A percentile compares a stretch with the other conserved stretches of the same genome.
Evolutionary conservation across 1,284 basidiomycete species (phyloP).

Genomic region (Sphagnurus paluster): DNA sequence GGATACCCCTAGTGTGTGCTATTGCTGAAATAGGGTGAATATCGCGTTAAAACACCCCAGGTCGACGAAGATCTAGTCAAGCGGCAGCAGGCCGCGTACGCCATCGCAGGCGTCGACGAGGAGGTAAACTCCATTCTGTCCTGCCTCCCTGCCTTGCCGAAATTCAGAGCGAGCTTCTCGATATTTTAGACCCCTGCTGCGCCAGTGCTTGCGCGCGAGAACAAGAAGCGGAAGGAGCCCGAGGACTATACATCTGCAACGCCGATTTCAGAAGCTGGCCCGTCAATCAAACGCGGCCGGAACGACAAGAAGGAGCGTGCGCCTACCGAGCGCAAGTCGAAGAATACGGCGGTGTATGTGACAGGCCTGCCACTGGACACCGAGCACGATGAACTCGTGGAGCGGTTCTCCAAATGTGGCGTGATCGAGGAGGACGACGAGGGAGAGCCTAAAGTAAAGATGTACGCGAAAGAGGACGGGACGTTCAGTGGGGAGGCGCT

Average conservation of each 20-base stretch:
- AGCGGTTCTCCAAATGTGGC: constrained; percentile 88
- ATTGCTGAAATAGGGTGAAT: background rate
- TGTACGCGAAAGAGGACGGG: constrained; percentile 91
- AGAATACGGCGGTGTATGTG: constrained; percentile 94
- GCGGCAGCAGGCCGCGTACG: constrained; percentile 91
- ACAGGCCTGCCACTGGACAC: constrained; percentile 83
- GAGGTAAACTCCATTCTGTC: constrained; percentile 56
- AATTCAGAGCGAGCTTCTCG: constrained; percentile 20
- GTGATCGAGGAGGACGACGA: constrained; percentile 91
- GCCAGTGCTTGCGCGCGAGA: constrained; percentile 75
- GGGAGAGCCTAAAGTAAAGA: constrained; percentile 87
- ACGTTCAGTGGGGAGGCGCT: constrained; percentile 93
- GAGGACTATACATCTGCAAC: constrained; percentile 74
- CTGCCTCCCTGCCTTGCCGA: constrained; percentile 18
- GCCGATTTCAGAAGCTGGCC: constrained; percentile 39
- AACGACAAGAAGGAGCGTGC: constrained; percentile 48
- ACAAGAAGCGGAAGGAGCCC: constrained; percentile 80
- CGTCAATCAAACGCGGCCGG: constrained; percentile 68
- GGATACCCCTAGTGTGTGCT: constrained; percentile 78
- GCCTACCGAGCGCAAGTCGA: constrained; percentile 58
- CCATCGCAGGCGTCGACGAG: constrained; percentile 88
- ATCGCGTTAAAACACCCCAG: constrained; percentile 32
- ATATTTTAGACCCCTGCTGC: constrained; percentile 79
- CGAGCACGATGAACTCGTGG: constrained; percentile 72
- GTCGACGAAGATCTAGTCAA: constrained; percentile 81